Evolutionary conservation across 441 rosid species (phyloP).

Genomic region (Eutrema salsugineum): DNA sequence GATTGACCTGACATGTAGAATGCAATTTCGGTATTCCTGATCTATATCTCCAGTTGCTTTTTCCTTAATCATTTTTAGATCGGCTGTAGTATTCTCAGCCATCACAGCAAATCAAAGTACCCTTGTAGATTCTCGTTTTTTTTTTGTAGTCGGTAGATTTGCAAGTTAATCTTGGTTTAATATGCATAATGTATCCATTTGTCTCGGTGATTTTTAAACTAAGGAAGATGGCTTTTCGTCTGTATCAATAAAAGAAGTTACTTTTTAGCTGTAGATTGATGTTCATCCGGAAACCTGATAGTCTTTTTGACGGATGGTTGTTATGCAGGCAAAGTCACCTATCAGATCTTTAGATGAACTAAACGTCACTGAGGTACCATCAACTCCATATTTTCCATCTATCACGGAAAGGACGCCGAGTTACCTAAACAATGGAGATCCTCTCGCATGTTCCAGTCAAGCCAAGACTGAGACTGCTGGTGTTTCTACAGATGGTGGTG

Average conservation of each 20-base stretch:
- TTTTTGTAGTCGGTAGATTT: too few relatives aligned
- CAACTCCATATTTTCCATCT: constrained; percentile 77
- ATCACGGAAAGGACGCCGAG: constrained; percentile 39
- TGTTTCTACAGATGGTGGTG: constrained; percentile 31
- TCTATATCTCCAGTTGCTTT: too few relatives aligned
- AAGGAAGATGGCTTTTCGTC: background rate
- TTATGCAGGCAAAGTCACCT: constrained; percentile 77
- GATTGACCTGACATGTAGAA: too few relatives aligned
- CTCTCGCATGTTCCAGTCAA: constrained; percentile 22
- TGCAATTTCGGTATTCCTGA: too few relatives aligned
- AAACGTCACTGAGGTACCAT: constrained; percentile 58
- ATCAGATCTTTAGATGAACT: constrained; percentile 80
- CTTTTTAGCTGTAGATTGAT: background rate
- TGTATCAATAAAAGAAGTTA: background rate
- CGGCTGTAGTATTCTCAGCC: too few relatives aligned
- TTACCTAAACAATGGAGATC: constrained; percentile 31
- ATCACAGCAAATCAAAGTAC: too few relatives aligned
- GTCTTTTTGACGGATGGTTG: background rate
- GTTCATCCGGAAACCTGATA: background rate
- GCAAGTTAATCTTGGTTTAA: too few relatives aligned
- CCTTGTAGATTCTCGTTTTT: too few relatives aligned
- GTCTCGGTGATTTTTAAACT: background rate
- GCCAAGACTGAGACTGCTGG: constrained; percentile 19
- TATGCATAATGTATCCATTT: background rate
- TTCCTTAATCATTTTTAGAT: too few relatives aligned